Conservation (phyloP, 2,329 filamentous ascomycete genomes). For the Aspergillus sp. region DNA sequence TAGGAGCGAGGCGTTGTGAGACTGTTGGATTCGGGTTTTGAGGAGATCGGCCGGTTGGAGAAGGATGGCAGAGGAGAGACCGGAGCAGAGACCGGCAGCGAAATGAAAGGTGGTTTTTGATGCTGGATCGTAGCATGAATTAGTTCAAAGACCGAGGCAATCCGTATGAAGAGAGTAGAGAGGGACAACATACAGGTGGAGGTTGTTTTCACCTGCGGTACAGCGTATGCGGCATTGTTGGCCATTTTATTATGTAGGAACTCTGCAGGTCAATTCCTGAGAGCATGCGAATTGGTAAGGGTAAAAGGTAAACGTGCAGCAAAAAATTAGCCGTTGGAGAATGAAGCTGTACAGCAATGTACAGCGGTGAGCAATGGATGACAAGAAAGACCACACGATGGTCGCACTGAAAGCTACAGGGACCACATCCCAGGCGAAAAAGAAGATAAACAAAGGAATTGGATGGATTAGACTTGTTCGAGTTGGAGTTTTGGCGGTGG, state of each 20-base stretch:
- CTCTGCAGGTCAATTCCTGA: slow-evolving; percentile 5
- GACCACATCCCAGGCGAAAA: background rate
- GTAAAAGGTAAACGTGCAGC: background rate
- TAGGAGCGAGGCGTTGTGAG: slow-evolving; percentile 64
- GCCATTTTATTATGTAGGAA: slow-evolving; percentile 19
- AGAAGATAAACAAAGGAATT: no score
- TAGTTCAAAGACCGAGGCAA: background rate
- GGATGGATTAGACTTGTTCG: no score
- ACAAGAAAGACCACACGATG: background rate
- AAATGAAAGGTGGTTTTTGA: slow-evolving; percentile 68
- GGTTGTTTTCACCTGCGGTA: slow-evolving; percentile 25
- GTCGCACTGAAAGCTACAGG: background rate
- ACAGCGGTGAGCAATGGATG: background rate
- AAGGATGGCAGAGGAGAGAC: slow-evolving; percentile 80
- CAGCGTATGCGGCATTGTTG: slow-evolving; percentile 23
- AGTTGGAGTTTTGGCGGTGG: background rate
- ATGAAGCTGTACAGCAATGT: background rate
- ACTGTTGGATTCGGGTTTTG: slow-evolving; percentile 94
- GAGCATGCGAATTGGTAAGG: background rate
- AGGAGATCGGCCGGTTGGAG: slow-evolving; percentile 93
- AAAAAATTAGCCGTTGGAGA: no score
- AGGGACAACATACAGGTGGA: slow-evolving; percentile 22
- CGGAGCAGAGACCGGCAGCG: slow-evolving; percentile 79
- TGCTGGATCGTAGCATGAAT: slow-evolving; percentile 17
- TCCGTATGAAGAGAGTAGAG: background rate